Base-by-base conservation (phyloP, 345 rosid species). In the Acer saccharum region DNA sequence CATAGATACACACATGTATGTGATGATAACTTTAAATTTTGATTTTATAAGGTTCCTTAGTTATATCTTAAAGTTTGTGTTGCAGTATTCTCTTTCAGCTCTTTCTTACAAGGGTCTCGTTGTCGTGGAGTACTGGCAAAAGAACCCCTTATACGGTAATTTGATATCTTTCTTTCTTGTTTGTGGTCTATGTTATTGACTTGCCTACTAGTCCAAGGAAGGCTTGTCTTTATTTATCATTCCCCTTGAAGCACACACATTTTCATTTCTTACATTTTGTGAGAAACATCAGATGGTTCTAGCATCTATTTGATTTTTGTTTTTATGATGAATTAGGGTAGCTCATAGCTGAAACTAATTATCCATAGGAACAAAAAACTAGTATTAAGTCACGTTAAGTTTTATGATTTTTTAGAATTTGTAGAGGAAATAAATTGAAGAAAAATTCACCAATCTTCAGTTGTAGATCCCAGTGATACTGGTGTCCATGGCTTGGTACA, bases 1-100 rank as follows among this genome's bases (percentile, higher is more conserved):
- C 50, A n/a, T n/a, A 18, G 12, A 20, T 58, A 58, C 63, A 60
- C 58, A 4, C 0, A n/a, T 46, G 8, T 18, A 35, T 41, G 70
- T 43, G 20, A 10, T 67, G 46, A 35, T 35, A 62, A 10, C 20
- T 7, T 50, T 48, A 44, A 35, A 46, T 9, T 46, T 46, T 46
- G 50, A 9, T 46, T 43, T 8, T 43, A 43, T 43, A 1, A 2
- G 46, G 46, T 43, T 43, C 11, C 46, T 43, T 46, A 10, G 3
- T 60, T 60, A 60, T 60, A 16, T 16, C 21, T 16, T 60, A 16
- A 17, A 25, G 60, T 71, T 81, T 81, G 69, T 72, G 55, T 14
- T 77, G 88, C 87, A 86, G 89, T 72, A 16, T 72, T 76, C 50
- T 73, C 79, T 73, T 71, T 21, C 70, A 25, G 77, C 70, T 77